These are phyloP conservation scores for Barnettozyma sucrosica DNA, from an alignment of 805 yeast species.

Conservation along the genomic window DNA sequence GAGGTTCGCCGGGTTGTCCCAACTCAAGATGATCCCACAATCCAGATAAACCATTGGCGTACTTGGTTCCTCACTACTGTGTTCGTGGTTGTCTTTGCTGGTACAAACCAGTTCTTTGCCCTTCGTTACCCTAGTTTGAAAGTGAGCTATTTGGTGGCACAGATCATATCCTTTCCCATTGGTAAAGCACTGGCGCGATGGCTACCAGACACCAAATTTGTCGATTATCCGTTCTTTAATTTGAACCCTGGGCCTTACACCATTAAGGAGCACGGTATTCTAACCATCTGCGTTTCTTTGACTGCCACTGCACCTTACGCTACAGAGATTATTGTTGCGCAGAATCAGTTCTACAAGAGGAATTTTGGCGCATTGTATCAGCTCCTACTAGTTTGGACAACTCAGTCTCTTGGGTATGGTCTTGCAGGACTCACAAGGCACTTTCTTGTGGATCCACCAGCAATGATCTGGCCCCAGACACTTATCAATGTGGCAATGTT, in stretches of 20 bases:
- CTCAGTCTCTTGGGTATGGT: slow-evolving; percentile 63
- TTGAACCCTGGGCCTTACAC: slow-evolving; percentile 50
- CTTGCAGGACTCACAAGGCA: slow-evolving; percentile 56
- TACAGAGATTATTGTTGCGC: slow-evolving; percentile 48
- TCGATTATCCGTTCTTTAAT: slow-evolving; percentile 26
- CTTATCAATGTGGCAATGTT: slow-evolving; percentile 54
- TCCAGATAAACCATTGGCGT: slow-evolving; percentile 48
- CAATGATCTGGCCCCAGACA: slow-evolving; percentile 59
- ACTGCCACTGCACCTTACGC: slow-evolving; percentile 46
- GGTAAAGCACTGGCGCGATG: slow-evolving; percentile 42
- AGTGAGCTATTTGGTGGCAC: slow-evolving; percentile 49
- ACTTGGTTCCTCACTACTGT: slow-evolving; percentile 47
- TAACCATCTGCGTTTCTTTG: slow-evolving; percentile 43
- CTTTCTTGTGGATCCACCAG: slow-evolving; percentile 53
- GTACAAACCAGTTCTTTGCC: slow-evolving; percentile 50
- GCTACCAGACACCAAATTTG: slow-evolving; percentile 35
- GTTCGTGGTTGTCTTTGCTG: slow-evolving; percentile 50
- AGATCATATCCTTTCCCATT: slow-evolving; percentile 54
- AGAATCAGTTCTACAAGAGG: slow-evolving; percentile 38
- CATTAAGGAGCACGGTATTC: slow-evolving; percentile 46
- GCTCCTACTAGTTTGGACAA: slow-evolving; percentile 44
- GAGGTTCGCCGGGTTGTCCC: slow-evolving; percentile 59
- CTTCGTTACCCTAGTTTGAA: slow-evolving; percentile 46
- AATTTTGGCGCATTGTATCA: slow-evolving; percentile 44
- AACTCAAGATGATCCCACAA: slow-evolving; percentile 42